phyloP scores from a whole-genome alignment of 1,139 yeast species.

The Kodamaea plutei region DNA sequence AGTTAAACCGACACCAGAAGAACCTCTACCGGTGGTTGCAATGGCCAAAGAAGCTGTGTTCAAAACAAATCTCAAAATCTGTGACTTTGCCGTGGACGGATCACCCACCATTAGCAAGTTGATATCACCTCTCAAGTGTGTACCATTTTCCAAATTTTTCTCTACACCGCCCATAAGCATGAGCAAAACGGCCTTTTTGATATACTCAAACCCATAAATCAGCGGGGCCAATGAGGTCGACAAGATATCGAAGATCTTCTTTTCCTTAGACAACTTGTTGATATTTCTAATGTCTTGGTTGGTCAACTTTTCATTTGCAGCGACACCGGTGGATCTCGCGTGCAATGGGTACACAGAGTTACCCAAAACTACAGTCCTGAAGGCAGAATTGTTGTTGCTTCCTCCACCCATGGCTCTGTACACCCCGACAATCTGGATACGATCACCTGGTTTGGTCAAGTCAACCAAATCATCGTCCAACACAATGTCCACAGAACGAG shows the following conservation, averaged over 20 bases:
- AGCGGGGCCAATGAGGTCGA: constrained; percentile 92
- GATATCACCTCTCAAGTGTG: constrained; percentile 97
- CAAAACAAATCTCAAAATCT: constrained; percentile 85
- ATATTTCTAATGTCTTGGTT: constrained; percentile 86
- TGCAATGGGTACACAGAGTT: constrained; percentile 87
- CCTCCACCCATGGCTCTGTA: constrained; percentile 90
- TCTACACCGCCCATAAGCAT: constrained; percentile 95
- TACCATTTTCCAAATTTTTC: constrained; percentile 89
- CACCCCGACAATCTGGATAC: constrained; percentile 92
- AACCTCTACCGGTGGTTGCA: constrained; percentile 98
- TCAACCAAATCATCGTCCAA: constrained; percentile 95
- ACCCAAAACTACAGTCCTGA: constrained; percentile 77
- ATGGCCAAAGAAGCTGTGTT: constrained; percentile 94
- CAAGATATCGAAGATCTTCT: constrained; percentile 71
- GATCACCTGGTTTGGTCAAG: constrained; percentile 90
- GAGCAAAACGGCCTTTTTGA: constrained; percentile 85
- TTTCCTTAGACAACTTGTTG: constrained; percentile 63
- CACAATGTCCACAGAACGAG: constrained; percentile 85
- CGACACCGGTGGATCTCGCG: constrained; percentile 82
- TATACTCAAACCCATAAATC: constrained; percentile 87
- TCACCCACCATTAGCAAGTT: constrained; percentile 97
- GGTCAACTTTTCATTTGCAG: constrained; percentile 69
- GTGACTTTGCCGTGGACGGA: constrained; percentile 98
- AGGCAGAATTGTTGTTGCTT: constrained; percentile 58
- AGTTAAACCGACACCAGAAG: constrained; percentile 98